Evolutionary conservation across 352 stramenopile genomes (phyloP).

Genomic region (Aphanomyces stellatus): DNA sequence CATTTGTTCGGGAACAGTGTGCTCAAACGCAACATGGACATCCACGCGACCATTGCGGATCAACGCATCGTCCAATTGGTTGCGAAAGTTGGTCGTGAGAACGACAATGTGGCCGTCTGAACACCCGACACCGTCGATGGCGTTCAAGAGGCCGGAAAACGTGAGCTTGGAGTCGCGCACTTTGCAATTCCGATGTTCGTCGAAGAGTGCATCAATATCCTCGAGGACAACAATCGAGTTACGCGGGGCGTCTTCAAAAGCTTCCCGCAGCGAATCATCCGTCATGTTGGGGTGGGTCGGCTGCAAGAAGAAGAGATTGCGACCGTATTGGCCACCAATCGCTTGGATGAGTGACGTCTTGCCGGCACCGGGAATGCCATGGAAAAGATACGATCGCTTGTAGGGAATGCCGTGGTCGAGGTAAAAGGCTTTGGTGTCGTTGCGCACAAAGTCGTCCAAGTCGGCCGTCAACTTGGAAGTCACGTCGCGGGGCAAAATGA

Average conservation of each 20-base stretch:
- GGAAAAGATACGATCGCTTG: slow-evolving; percentile 12
- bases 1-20: neutral
- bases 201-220: slow-evolving; percentile 31
- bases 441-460: slow-evolving; percentile 10
- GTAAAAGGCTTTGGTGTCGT: slow-evolving; percentile 8
- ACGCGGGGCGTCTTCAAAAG: neutral
- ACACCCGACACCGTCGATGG: slow-evolving; percentile 25
- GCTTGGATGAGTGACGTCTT: slow-evolving; percentile 20
- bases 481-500: neutral
- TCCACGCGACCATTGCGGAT: slow-evolving; percentile 30
- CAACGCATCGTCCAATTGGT: slow-evolving; percentile 28
- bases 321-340: neutral
- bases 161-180: slow-evolving; percentile 17
- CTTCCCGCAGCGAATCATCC: slow-evolving; percentile 6
- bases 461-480: neutral
- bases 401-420: slow-evolving; percentile 6
- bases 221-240: slow-evolving; percentile 25
- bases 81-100: slow-evolving; percentile 25
- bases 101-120: slow-evolving; percentile 22
- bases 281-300: slow-evolving; percentile 1
- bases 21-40: slow-evolving; percentile 3
- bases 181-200: neutral
- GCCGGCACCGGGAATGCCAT: slow-evolving; percentile 15
- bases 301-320: slow-evolving; percentile 1
- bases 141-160: slow-evolving; percentile 28